Evolutionary conservation across 2,329 filamentous ascomycete species (phyloP).

Genomic region (Geoglossum cookeanum): DNA sequence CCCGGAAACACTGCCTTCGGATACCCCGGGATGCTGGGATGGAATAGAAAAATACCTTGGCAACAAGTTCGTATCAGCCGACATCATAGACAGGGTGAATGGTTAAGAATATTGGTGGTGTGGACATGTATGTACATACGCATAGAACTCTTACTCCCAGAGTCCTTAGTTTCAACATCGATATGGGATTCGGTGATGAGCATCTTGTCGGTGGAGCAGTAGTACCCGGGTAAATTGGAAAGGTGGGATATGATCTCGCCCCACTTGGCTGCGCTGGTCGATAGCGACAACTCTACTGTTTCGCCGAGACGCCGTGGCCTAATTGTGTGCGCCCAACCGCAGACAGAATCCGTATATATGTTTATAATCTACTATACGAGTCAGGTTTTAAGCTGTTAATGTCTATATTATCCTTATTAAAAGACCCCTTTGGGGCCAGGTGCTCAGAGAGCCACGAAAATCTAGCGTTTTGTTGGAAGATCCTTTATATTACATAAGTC

Average conservation of each 20-base stretch:
- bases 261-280: too few relatives aligned
- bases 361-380: too few relatives aligned
- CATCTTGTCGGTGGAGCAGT: constrained; percentile 23
- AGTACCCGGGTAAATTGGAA: neutral
- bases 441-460: neutral
- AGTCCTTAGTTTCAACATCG: constrained; percentile 39
- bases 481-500: neutral
- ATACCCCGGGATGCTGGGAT: constrained; percentile 68
- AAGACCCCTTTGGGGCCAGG: too few relatives aligned
- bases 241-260: neutral
- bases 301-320: too few relatives aligned
- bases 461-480: neutral
- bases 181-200: constrained; percentile 38
- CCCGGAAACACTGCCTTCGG: constrained; percentile 80
- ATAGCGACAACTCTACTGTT: neutral
- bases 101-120: neutral
- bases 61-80: constrained; percentile 1
- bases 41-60: constrained; percentile 72
- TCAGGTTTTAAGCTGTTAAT: too few relatives aligned
- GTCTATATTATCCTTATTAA: too few relatives aligned
- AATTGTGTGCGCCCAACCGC: too few relatives aligned
- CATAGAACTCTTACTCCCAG: constrained; percentile 34
- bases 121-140: constrained; percentile 21
- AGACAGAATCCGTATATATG: too few relatives aligned
- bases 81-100: neutral